Percentiles rank a stretch among this genome's conserved stretches.
These are phyloP conservation scores for Aspergillus eucalypticola DNA, from an alignment of 2,329 filamentous ascomycete genomes.

Conservation along the genomic window DNA sequence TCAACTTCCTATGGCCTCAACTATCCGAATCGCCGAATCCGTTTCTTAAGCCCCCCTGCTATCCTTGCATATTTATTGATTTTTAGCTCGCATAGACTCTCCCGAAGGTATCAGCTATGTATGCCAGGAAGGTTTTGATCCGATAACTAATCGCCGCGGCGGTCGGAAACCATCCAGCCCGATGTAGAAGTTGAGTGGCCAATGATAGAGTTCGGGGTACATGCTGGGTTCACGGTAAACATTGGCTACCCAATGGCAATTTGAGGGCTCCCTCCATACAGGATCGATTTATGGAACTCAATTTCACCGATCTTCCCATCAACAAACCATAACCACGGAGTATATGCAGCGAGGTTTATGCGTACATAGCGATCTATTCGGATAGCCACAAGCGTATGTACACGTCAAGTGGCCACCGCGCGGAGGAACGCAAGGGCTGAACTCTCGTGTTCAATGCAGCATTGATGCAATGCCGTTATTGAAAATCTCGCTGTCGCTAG, in stretches of 20 bases:
- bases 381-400: neutral
- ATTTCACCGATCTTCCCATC: neutral
- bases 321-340: neutral
- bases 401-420: neutral
- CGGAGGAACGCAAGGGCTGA: neutral
- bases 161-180: neutral
- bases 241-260: neutral
- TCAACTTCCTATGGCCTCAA: no score
- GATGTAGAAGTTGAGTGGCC: neutral
- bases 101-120: neutral
- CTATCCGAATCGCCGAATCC: no score
- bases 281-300: neutral
- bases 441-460: neutral
- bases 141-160: neutral
- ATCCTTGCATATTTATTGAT: constrained; percentile 2
- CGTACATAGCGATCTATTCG: neutral
- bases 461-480: neutral
- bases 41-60: neutral
- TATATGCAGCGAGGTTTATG: neutral
- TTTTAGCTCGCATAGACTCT: constrained; percentile 1
- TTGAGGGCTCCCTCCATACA: neutral
- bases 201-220: neutral
- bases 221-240: neutral
- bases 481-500: neutral
- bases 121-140: neutral